Evolutionary conservation across 768 basidiomycete genomes (phyloP), one percentile per base, ranked within the genome.

Genomic region (Podaxis carcinomalis): DNA sequence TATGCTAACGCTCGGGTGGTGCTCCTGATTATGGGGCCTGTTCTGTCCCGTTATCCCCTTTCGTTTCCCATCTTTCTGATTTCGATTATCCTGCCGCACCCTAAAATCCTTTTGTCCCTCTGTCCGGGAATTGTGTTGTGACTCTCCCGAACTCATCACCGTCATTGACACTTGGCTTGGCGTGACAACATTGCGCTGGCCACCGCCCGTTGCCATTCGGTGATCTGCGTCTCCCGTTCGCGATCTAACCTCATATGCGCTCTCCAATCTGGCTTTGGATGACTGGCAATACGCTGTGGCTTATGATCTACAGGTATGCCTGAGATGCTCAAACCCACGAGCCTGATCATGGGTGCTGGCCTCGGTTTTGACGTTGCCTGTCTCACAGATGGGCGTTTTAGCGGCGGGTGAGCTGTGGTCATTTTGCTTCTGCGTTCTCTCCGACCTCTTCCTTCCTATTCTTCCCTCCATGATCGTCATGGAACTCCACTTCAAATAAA

Each of bases 261-360:
- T 32, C 32, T 32, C 32, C 7, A 9, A 32, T 32, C 32, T 32
- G 32, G 32, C 32, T 32, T 32, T 11, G 46, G n/a, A 36, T 50
- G 32, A 37, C 19, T 2, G 27, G 25, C 55, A n/a, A n/a, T 40
- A 44, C 25, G 4, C 25, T 28, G 23, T 46, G 25, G 28, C 25
- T 50, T 56, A 62, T 53, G 62, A 53, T 59, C 60, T 58, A 49
- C 69, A 90, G 94, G 95, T 64, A 99, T 99, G 96, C 96, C 95
- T 53, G 97, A 99, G 79, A 99, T 99, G 97, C 82, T 98, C 61
- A 98, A 98, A 73, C 95, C 95, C 25, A 98, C 96, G 35, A 93
- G 92, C 78, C 73, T 98, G 69, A 95, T 99, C 74, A 98, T 99
- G 93, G 97, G 97, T 58, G 97, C 97, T 11, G 97, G 97, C 10